Percentiles rank a stretch among this genome's conserved stretches.
phyloP scores from a whole-genome alignment of 352 stramenopile genomes.

The Peronospora farinosa region DNA sequence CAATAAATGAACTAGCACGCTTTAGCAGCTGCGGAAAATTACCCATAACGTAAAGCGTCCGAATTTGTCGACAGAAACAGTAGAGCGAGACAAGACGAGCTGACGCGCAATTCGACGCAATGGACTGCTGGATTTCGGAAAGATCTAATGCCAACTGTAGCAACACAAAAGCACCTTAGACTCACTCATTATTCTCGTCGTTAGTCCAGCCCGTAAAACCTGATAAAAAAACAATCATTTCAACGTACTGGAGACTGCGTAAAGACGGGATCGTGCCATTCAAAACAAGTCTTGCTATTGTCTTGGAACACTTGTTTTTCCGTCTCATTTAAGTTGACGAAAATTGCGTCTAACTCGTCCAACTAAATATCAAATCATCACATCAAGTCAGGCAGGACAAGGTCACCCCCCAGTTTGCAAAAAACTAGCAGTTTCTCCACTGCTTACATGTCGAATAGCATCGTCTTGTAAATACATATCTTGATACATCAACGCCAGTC shows the following conservation, averaged over 20 bases:
- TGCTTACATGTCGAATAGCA: constrained; percentile 65
- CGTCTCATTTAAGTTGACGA: constrained; percentile 34
- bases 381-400: neutral
- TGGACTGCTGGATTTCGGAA: constrained; percentile 36
- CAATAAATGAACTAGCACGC: constrained; percentile 51
- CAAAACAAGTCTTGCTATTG: constrained; percentile 19
- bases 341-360: constrained; percentile 79
- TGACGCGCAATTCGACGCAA: constrained; percentile 51
- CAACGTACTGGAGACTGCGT: constrained; percentile 46
- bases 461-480: constrained; percentile 80
- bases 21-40: constrained; percentile 55
- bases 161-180: neutral
- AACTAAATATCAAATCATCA: constrained; percentile 28
- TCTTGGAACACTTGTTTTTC: constrained; percentile 28
- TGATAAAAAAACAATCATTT: neutral
- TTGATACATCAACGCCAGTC: constrained; percentile 76
- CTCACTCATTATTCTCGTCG: neutral
- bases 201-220: no score
- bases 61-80: constrained; percentile 74
- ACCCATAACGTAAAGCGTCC: constrained; percentile 66
- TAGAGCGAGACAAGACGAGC: constrained; percentile 54
- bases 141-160: constrained; percentile 60
- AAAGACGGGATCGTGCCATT: constrained; percentile 44
- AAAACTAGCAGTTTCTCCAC: neutral
- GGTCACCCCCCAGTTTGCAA: neutral